phyloP scores from a whole-genome alignment of 495 filamentous ascomycete species.

The Pyronema omphalodes region DNA sequence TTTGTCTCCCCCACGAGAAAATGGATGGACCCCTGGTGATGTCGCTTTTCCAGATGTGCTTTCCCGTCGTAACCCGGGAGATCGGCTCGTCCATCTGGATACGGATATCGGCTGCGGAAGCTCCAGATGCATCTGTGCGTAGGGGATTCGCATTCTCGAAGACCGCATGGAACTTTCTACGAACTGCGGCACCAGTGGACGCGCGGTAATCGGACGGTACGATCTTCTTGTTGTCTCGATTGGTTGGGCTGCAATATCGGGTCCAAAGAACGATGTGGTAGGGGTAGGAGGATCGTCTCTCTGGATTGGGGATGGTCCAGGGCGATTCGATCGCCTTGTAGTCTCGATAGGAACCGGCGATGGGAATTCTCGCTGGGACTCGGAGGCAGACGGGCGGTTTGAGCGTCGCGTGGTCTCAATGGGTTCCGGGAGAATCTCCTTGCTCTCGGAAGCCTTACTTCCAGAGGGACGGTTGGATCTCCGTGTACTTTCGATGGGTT shows the following conservation, averaged over 20 bases:
- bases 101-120: slow-evolving; percentile 21
- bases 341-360: slow-evolving; percentile 10
- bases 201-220: slow-evolving; percentile 18
- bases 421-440: slow-evolving; percentile 14
- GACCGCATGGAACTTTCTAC: slow-evolving; percentile 23
- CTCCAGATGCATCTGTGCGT: slow-evolving; percentile 17
- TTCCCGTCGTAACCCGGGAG: slow-evolving; percentile 14
- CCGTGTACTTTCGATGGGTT: slow-evolving; percentile 21
- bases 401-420: slow-evolving; percentile 18
- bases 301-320: slow-evolving; percentile 13
- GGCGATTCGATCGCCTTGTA: slow-evolving; percentile 20
- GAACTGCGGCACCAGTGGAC: slow-evolving; percentile 19
- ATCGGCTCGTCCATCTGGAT: slow-evolving; percentile 21
- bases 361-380: not conserved
- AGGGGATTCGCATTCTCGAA: slow-evolving; percentile 18
- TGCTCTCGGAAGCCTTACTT: not conserved
- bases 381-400: slow-evolving; percentile 12
- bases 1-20: slow-evolving; percentile 15
- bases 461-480: slow-evolving; percentile 15
- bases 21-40: slow-evolving; percentile 9
- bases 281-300: slow-evolving; percentile 18
- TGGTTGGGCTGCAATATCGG: slow-evolving; percentile 12
- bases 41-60: slow-evolving; percentile 13
- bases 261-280: slow-evolving; percentile 20
- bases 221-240: slow-evolving; percentile 19